Conservation (phyloP, 148 eudicot species). For the Chenopodium suecicum region DNA sequence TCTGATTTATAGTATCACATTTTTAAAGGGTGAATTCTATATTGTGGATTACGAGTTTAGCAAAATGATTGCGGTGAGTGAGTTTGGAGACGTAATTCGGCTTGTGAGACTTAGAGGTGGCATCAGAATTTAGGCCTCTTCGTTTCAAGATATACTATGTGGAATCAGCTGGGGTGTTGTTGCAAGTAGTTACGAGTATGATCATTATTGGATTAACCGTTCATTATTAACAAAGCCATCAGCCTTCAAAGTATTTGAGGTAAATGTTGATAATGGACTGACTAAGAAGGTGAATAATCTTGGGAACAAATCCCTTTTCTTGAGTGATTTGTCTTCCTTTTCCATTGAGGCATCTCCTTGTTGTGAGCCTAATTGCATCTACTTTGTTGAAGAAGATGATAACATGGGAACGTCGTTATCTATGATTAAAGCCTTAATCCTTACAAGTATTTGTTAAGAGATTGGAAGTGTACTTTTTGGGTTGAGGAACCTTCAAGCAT, state of each 20-base stretch:
- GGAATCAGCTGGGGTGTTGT: constrained; percentile 7
- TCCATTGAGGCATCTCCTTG: not conserved
- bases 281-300: not conserved
- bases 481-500: too few relatives aligned
- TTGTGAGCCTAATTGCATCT: constrained; percentile 13
- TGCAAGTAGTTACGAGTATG: not conserved
- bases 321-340: constrained; percentile 4
- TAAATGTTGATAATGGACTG: constrained; percentile 12
- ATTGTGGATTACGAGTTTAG: not conserved
- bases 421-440: too few relatives aligned
- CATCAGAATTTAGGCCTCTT: not conserved
- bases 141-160: not conserved
- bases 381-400: not conserved
- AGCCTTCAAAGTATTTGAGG: constrained; percentile 9
- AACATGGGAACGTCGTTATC: too few relatives aligned
- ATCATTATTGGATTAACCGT: not conserved
- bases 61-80: too few relatives aligned
- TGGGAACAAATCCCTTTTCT: constrained; percentile 2
- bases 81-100: not conserved
- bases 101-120: not conserved
- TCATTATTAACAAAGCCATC: not conserved
- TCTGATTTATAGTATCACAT: not conserved
- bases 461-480: too few relatives aligned
- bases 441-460: too few relatives aligned
- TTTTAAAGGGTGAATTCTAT: not conserved